Evolutionary conservation across 1,139 yeast species (phyloP), one percentile per base, ranked within the genome.

Genomic region (Debaryomycetaceae sp.): DNA sequence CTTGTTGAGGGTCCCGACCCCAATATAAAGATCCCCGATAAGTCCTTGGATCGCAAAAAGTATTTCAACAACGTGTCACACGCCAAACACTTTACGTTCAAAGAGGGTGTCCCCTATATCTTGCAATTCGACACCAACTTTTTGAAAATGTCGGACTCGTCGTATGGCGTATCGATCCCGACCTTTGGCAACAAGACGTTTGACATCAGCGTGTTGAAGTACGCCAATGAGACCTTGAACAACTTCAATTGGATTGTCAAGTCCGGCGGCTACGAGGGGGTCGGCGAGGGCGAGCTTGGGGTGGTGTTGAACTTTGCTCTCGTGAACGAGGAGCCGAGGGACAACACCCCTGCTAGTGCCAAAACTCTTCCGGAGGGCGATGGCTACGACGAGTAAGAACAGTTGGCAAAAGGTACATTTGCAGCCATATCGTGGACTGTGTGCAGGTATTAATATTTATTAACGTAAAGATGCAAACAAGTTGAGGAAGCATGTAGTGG

Each of bases 191-290:
- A 45, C 30, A 54, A 49, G 31, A 57, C 65, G 3, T 64, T 66
- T 37, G 73, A 67, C 39, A 56, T 68, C 17, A 53, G 64, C 35
- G 71, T 65, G 1, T 49, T 51, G 19, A 50, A 48, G 25, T 67
- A 60, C 37, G 70, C 71, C 24, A 65, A 66, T 35, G 71, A 65
- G 4, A 51, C 53, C 8, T 48, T 68, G 35, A 49, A 67, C 42
- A 66, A 65, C 39, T 64, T 67, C 46, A 66, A 68, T 38, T 68
- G 70, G 70, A 53, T 60, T 4, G 43, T 68, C 28, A 67, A 67
- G 42, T 44, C 49, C 26, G 61, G 61, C 3, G 71, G 71, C 1
- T 46, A 42, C 31, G 67, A 61, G 5, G 66, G 65, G 1, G 66
- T 61, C 3, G 63, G 58, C 3, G 38, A 41, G 10, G 72, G 72